Evolutionary conservation across 371 early-diverging fungal genomes (phyloP), one percentile per base, ranked within the genome.

Genomic region (Cladochytrium tenue): DNA sequence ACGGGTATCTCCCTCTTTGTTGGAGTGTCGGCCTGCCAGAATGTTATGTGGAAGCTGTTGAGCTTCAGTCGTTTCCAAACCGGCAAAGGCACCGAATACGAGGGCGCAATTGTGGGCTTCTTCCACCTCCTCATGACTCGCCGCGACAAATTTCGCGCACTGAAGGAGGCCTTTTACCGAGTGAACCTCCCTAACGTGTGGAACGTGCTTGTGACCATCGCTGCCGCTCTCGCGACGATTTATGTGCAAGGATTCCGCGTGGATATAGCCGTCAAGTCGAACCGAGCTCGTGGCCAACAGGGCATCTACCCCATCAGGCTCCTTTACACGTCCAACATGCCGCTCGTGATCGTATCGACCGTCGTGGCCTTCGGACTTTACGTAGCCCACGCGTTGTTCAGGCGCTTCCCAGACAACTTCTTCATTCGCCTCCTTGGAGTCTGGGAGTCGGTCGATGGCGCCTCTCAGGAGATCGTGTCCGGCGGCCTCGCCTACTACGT

Each of bases 1-100:
- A 97, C 99, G 32, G 99, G 99, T 66, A 97, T 99, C 75, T 94
- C 95, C 68, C 86, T 99, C 70, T 99, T 99, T 77, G 96, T 99
- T 81, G 99, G 98, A 58, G 93, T 98, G 67, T 99, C 97, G 81
- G 93, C 99, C 64, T 97, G 97, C 78, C 99, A 99, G 83, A 95
- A 88, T 67, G 93, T 99, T 70, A 88, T 99, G 72, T 99, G 99
- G 99, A 94, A 98, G 82, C 93, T 96, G 20, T 89, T 99, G 69
- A 92, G 93, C 66, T 97, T 99, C 56, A 92, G 92, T 53, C 96
- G 96, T 32, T 88, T 92, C 82, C 95, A 93, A 76, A 96, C 95
- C 56, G 97, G 96, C 63, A 89, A 93, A 70, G 99, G 99, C 62
- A 90, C 94, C 69, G 99, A 99, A 83, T 99, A 97, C 72, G 99